phyloP scores from a whole-genome alignment of 1,284 basidiomycete genomes.

The Cryptococcus sp. region DNA sequence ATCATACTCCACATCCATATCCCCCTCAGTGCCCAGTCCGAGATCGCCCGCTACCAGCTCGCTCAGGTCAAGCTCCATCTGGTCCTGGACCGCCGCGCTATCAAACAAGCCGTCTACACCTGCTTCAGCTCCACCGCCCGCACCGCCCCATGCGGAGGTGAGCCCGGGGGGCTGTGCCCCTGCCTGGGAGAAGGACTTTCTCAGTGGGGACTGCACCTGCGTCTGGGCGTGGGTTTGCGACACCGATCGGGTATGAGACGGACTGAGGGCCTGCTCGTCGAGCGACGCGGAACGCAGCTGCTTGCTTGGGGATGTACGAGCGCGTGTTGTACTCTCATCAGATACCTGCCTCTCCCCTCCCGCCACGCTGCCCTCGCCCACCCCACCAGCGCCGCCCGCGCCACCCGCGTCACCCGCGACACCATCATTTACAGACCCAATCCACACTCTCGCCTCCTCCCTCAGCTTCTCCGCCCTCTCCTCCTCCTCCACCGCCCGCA shows the following conservation, averaged over 20 bases:
- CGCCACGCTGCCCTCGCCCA: too few relatives aligned
- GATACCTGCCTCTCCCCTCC: too few relatives aligned
- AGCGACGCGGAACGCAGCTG: not conserved
- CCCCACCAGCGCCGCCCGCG: not conserved
- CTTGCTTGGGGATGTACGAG: not conserved
- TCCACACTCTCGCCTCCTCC: conserved; percentile 3
- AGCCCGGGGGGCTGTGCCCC: not conserved
- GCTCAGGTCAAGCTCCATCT: conserved; percentile 38
- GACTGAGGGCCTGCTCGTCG: not conserved
- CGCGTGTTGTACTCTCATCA: not conserved
- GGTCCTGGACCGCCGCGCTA: conserved; percentile 17
- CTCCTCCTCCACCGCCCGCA: conserved; percentile 16
- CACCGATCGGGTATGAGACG: too few relatives aligned
- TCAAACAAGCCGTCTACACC: not conserved
- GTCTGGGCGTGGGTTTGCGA: too few relatives aligned
- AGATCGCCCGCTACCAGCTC: conserved; percentile 24
- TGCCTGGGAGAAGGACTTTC: too few relatives aligned
- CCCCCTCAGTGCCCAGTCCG: conserved; percentile 5
- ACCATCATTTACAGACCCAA: not conserved
- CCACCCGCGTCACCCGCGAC: not conserved
- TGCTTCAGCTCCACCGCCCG: not conserved
- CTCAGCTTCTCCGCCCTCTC: conserved; percentile 17
- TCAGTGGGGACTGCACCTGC: too few relatives aligned
- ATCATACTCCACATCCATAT: conserved; percentile 5
- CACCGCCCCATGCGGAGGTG: conserved; percentile 7